phyloP scores from a whole-genome alignment of 2,329 filamentous ascomycete species.

The Verticillium klebahnii region DNA sequence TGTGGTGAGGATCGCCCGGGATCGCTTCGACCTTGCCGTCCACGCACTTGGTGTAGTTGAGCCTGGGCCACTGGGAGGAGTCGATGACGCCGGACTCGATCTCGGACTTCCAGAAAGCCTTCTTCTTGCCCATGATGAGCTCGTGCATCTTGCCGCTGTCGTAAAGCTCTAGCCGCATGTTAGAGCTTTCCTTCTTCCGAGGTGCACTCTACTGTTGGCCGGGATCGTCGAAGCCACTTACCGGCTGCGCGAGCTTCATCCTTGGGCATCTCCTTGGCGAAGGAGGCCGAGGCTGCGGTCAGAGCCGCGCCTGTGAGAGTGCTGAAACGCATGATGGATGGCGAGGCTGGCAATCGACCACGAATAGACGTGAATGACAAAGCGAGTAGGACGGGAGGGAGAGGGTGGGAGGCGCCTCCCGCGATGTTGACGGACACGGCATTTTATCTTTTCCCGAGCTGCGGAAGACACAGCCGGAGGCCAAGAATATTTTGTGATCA shows the following conservation, averaged over 20 bases:
- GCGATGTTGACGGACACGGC: not conserved
- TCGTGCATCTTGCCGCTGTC: conserved; percentile 5
- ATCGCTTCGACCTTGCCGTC: conserved; percentile 12
- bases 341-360: not conserved
- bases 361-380: not conserved
- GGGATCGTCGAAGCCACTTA: not conserved
- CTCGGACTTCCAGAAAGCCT: conserved; percentile 1
- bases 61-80: conserved; percentile 6
- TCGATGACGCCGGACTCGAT: conserved; percentile 6
- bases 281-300: not conserved
- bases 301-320: not conserved
- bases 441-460: not conserved
- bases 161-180: not conserved
- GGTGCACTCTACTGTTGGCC: too few species aligned
- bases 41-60: conserved; percentile 9
- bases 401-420: not conserved
- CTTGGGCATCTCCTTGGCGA: conserved; percentile 23
- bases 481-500: not conserved
- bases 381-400: not conserved
- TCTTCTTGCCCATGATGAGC: conserved; percentile 4
- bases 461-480: not conserved
- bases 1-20: conserved; percentile 12
- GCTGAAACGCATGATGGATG: conserved; percentile 12
- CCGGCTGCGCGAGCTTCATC: conserved; percentile 20
- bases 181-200: not conserved